These are phyloP conservation scores for Rhipidocladum racemiflorum DNA, from an alignment of 176 grass and related monocot genomes.

Conservation along the genomic window DNA sequence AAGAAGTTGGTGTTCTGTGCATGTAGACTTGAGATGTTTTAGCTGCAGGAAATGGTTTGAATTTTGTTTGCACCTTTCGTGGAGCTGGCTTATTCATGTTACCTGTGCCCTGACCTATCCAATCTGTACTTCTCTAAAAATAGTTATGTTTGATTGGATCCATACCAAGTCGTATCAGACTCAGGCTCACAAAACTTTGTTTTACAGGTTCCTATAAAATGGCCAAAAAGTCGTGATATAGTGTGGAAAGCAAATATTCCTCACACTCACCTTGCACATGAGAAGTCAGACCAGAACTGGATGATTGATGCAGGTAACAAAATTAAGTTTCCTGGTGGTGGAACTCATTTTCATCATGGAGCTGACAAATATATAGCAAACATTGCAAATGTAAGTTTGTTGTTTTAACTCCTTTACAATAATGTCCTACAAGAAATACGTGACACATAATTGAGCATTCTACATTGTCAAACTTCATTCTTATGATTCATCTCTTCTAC, in stretches of 20 bases:
- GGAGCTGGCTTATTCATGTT: not conserved
- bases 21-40: conserved; percentile 9
- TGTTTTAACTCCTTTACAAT: not conserved
- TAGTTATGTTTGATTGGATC: conserved; percentile 18
- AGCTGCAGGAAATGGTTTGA: not conserved
- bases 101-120: not conserved
- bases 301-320: conserved; percentile 94
- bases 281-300: conserved; percentile 99
- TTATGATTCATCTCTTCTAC: conserved; percentile 28
- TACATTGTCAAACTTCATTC: conserved; percentile 8
- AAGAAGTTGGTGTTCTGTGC: conserved; percentile 1
- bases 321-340: conserved; percentile 91
- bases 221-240: conserved; percentile 94
- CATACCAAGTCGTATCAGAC: not conserved
- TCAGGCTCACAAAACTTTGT: not conserved
- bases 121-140: not conserved
- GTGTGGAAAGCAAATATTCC: conserved; percentile 99
- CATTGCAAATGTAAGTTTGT: conserved; percentile 89
- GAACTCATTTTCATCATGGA: conserved; percentile 97
- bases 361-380: conserved; percentile 93
- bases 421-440: not conserved
- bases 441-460: not conserved
- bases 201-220: conserved; percentile 93
- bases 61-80: not conserved
- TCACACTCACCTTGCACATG: conserved; percentile 92